phyloP scores from a whole-genome alignment of 345 rosid genomes.

The Corymbia maculata region DNA sequence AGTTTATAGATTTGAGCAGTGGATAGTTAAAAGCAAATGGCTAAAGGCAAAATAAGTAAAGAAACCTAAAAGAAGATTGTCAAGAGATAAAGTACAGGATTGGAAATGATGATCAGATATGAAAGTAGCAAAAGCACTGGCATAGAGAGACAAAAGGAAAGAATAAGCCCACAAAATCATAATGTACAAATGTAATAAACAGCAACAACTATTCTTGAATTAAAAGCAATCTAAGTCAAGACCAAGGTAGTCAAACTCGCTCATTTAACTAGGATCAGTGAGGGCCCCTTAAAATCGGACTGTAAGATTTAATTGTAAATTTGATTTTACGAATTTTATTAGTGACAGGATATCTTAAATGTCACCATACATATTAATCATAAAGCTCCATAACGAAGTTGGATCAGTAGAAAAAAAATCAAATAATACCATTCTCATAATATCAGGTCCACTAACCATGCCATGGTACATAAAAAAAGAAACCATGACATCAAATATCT shows the following conservation, averaged over 20 bases:
- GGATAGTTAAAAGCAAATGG: neutral
- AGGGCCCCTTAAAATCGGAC: neutral
- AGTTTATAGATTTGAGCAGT: neutral
- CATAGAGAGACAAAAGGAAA: neutral
- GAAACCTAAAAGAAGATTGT: neutral
- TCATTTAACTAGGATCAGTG: neutral
- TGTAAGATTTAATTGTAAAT: neutral
- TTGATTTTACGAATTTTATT: neutral
- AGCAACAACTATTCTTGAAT: neutral
- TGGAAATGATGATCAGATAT: neutral
- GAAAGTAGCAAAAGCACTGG: neutral
- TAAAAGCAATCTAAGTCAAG: neutral
- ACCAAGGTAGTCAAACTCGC: neutral
- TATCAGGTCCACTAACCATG: neutral
- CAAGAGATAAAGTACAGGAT: neutral
- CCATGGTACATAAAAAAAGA: neutral
- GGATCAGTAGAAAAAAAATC: neutral
- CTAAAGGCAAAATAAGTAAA: neutral
- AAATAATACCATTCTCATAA: neutral
- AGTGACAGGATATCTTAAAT: neutral
- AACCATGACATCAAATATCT: neutral
- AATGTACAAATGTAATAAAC: neutral
- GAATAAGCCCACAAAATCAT: neutral
- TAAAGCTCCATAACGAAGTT: neutral
- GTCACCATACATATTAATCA: neutral